Conservation (phyloP, 1,284 basidiomycete species). For the Anthracocystis panici-leucophaei region DNA sequence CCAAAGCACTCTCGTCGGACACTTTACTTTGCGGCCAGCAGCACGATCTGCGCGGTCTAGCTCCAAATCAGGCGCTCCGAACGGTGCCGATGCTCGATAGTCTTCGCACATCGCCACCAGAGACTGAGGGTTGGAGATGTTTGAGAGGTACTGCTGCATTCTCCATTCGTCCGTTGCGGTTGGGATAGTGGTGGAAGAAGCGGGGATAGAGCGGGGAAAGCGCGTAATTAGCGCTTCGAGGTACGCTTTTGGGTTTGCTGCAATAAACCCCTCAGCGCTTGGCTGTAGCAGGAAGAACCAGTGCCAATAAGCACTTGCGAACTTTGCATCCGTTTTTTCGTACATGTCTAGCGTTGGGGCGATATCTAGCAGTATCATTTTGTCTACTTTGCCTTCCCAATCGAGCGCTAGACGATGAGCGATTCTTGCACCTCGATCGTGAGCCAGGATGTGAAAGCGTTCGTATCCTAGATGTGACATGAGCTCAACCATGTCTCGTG, state of each 20-base stretch:
- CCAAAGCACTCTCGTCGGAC: conserved; percentile 67
- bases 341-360: conserved; percentile 69
- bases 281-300: conserved; percentile 71
- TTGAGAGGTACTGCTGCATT: conserved; percentile 11
- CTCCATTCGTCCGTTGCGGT: conserved; percentile 19
- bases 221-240: conserved; percentile 58
- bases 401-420: conserved; percentile 70
- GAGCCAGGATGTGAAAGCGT: conserved; percentile 67
- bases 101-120: conserved; percentile 68
- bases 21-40: conserved; percentile 59
- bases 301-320: conserved; percentile 66
- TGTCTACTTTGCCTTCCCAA: conserved; percentile 63
- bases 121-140: conserved; percentile 15
- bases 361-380: conserved; percentile 68
- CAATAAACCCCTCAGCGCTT: conserved; percentile 69
- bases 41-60: conserved; percentile 66
- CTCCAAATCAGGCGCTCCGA: conserved; percentile 64
- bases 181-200: not conserved
- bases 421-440: conserved; percentile 71
- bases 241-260: conserved; percentile 66
- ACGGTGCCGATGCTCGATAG: conserved; percentile 70
- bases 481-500: conserved; percentile 68
- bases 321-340: conserved; percentile 63
- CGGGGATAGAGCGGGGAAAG: conserved; percentile 19
- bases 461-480: conserved; percentile 67